Percentiles rank a stretch among this genome's conserved stretches.
These are phyloP conservation scores for Mortierella polycephala DNA, from an alignment of 371 early-diverging fungal genomes.

Conservation along the genomic window DNA sequence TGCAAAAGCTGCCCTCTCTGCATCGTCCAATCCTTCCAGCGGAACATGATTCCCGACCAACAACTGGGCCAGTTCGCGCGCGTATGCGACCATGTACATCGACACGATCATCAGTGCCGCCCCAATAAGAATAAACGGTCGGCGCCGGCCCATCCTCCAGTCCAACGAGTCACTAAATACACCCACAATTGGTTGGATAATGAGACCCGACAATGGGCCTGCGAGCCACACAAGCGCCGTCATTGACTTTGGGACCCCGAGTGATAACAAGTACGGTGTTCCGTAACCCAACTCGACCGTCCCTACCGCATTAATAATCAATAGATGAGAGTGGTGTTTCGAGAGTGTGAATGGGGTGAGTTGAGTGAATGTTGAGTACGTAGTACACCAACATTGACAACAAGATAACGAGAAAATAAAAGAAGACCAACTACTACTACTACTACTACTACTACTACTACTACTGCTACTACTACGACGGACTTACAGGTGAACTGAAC, in stretches of 20 bases:
- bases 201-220: slow-evolving; percentile 76
- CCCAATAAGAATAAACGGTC: slow-evolving; percentile 67
- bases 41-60: slow-evolving; percentile 17
- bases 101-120: slow-evolving; percentile 66
- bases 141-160: slow-evolving; percentile 63
- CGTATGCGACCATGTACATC: slow-evolving; percentile 73
- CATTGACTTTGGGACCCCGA: slow-evolving; percentile 72
- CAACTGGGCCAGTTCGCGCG: slow-evolving; percentile 60
- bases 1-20: too few species aligned
- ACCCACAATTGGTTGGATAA: slow-evolving; percentile 63
- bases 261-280: slow-evolving; percentile 78
- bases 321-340: slow-evolving; percentile 7
- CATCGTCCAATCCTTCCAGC: too few species aligned
- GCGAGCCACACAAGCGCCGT: slow-evolving; percentile 83
- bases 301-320: slow-evolving; percentile 7
- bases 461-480: background rate
- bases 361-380: background rate
- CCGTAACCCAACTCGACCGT: slow-evolving; percentile 66
- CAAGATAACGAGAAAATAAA: slow-evolving; percentile 1
- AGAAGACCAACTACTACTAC: background rate
- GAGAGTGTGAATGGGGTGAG: background rate
- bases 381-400: too few species aligned
- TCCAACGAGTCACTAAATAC: slow-evolving; percentile 68
- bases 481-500: slow-evolving; percentile 75
- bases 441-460: background rate